These are phyloP conservation scores for Dendrobium chrysotoxum DNA, from an alignment of 106 monocot species.

Conservation along the genomic window DNA sequence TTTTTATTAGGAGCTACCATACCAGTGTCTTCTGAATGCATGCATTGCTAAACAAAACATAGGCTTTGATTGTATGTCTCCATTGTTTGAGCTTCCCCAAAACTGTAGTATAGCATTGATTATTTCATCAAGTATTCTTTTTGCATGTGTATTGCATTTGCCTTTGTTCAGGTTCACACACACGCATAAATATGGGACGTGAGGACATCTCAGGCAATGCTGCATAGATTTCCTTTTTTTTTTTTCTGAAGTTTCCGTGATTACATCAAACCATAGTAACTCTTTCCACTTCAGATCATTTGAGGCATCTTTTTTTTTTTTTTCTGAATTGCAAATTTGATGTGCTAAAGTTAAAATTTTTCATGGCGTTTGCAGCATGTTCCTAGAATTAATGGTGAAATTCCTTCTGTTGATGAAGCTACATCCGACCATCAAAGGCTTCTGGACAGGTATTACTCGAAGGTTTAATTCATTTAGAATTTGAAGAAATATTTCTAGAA, in stretches of 20 bases:
- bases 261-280: not conserved
- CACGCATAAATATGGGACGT: not conserved
- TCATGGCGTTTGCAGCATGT: constrained; percentile 40
- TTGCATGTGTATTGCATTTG: not conserved
- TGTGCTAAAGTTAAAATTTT: not conserved
- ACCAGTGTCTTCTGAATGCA: not conserved
- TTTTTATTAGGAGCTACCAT: not conserved
- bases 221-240: not conserved
- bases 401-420: constrained; percentile 68
- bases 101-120: not conserved
- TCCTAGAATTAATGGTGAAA: constrained; percentile 62
- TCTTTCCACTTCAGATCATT: not conserved
- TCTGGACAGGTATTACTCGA: constrained; percentile 39
- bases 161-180: not conserved
- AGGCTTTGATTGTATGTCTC: not conserved
- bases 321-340: not conserved
- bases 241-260: not conserved
- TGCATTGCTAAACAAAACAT: not conserved
- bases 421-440: constrained; percentile 81
- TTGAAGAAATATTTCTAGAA: not conserved
- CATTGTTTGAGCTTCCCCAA: not conserved
- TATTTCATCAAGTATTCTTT: not conserved
- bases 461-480: not conserved
- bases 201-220: not conserved
- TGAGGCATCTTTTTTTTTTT: not conserved